Percentiles rank a stretch among this genome's conserved stretches.
Evolutionary conservation across 2,329 filamentous ascomycete species (phyloP).

Genomic region (Colletotrichum tofieldiae): DNA sequence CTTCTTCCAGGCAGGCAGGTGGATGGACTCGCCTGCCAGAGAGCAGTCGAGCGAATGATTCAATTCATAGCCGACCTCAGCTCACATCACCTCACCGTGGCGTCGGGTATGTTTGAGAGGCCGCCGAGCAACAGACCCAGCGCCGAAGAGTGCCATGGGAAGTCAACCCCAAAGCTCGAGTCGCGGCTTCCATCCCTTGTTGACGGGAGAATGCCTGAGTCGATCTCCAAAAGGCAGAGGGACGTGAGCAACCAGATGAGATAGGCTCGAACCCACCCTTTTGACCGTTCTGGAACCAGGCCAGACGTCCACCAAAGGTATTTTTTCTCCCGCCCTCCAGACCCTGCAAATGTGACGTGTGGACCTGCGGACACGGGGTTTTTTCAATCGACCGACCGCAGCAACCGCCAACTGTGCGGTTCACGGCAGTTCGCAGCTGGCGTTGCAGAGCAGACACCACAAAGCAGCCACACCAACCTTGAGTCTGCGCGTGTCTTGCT

Average conservation of each 20-base stretch:
- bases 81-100: slow-evolving; percentile 17
- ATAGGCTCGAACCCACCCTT: slow-evolving; percentile 37
- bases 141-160: neutral
- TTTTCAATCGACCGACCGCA: neutral
- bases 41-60: slow-evolving; percentile 17
- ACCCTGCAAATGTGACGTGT: slow-evolving; percentile 41
- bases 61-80: slow-evolving; percentile 20
- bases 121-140: neutral
- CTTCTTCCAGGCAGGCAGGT: slow-evolving; percentile 20
- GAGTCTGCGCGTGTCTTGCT: slow-evolving; percentile 28
- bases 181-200: slow-evolving; percentile 24
- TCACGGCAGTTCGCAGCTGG: neutral
- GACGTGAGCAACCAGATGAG: slow-evolving; percentile 26
- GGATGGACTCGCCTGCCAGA: slow-evolving; percentile 11
- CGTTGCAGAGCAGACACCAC: neutral
- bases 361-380: slow-evolving; percentile 18
- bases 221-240: slow-evolving; percentile 35
- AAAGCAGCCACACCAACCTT: neutral
- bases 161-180: slow-evolving; percentile 21
- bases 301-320: slow-evolving; percentile 36
- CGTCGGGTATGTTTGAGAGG: slow-evolving; percentile 2
- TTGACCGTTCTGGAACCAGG: slow-evolving; percentile 39
- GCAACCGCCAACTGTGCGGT: neutral
- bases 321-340: slow-evolving; percentile 26
- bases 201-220: slow-evolving; percentile 33